Conservation (phyloP, 768 basidiomycete genomes). For the Lentinula guzmanii region DNA sequence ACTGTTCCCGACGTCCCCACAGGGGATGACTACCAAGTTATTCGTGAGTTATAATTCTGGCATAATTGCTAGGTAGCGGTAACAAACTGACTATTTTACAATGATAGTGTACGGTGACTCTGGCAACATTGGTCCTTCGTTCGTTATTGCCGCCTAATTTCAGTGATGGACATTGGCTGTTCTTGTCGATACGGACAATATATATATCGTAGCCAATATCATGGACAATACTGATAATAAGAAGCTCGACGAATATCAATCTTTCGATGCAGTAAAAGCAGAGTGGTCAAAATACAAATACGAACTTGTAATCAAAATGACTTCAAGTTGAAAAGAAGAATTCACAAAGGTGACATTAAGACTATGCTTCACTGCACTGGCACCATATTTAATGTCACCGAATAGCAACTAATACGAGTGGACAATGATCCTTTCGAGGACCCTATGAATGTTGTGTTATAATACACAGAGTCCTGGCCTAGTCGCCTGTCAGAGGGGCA, state of each 20-base stretch:
- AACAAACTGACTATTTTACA: too few species aligned
- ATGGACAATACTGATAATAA: too few species aligned
- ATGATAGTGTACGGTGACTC: conserved; percentile 43
- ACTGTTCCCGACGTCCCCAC: conserved; percentile 28
- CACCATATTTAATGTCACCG: neutral
- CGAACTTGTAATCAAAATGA: too few species aligned
- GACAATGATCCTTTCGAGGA: neutral
- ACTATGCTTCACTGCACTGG: neutral
- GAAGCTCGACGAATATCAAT: too few species aligned
- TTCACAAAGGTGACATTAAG: neutral
- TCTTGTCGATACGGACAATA: too few species aligned
- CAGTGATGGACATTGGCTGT: neutral
- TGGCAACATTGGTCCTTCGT: conserved; percentile 34
- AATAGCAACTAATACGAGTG: neutral
- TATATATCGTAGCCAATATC: too few species aligned
- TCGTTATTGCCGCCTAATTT: conserved; percentile 21
- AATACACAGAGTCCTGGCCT: conserved; percentile 1
- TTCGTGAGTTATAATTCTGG: conserved; percentile 26
- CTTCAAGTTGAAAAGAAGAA: too few species aligned
- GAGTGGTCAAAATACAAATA: too few species aligned
- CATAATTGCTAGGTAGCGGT: neutral
- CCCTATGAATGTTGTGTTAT: neutral
- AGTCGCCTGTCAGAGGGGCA: conserved; percentile 18
- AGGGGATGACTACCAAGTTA: conserved; percentile 29
- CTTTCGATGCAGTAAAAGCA: too few species aligned